Evolutionary conservation across 495 filamentous ascomycete species (phyloP), one percentile per base, ranked within the genome.

Genomic region (Penicillium mononematosum): DNA sequence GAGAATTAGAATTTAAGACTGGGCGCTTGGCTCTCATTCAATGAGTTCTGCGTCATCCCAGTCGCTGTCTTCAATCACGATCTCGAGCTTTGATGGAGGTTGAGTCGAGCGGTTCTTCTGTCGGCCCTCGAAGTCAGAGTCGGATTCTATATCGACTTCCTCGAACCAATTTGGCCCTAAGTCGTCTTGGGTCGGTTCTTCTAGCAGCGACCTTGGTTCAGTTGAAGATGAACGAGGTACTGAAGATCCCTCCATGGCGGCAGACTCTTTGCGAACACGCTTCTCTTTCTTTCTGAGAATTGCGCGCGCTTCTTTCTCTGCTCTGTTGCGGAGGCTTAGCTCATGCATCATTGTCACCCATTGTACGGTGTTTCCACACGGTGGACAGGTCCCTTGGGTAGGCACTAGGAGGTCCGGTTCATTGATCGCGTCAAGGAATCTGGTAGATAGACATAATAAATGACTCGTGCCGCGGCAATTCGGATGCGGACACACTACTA

Each of bases 331-430:
- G 29, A 96, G 69, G 47, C 79, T 93, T 56, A 92, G 70, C 66
- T 96, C 92, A 64, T 85, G 91, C 69, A 92, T 88, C 61, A 97
- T 80, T 45, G 88, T 78, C 0, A 82, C 75, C 94, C 94, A 98
- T 45, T 77, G 63, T 8, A 90, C 74, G 19, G 78, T 69, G 0
- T 74, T 70, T 1, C 79, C 70, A 67, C 94, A 98, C 41, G 68
- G 70, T 2, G 91, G 91, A 73, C 94, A 98, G 4, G 61, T 70
- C 1, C 93, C 93, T 9, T 77, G 62, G 5, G 79, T 79, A 0
- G 94, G 93, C 4, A 96, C 59, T 3, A 96, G 67, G 0, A 64
- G 68, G 14, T 78, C 75, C 0, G 65, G 60, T 3, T 76, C 71
- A 36, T 63, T 41, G 39, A 70, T 60, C 24, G 76, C 72, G 1